Percentiles rank a stretch among this genome's conserved stretches.
Evolutionary conservation across 2,329 filamentous ascomycete genomes (phyloP).

Genomic region (Chrysosporium keratinophilum): DNA sequence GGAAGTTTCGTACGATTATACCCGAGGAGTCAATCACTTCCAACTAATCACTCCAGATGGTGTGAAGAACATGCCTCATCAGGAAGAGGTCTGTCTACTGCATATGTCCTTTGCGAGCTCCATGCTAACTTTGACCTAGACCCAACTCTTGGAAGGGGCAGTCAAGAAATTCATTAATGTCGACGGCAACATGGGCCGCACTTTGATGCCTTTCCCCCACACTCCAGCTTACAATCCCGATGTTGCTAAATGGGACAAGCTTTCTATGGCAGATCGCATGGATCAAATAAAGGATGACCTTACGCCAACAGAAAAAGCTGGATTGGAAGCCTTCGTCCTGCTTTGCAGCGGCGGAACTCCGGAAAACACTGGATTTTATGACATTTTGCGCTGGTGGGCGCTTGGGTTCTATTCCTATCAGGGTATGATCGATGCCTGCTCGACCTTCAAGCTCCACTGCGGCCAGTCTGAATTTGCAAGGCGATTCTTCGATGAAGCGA

Average conservation of each 20-base stretch:
- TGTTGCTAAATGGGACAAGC: slow-evolving; percentile 3
- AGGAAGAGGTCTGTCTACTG: not conserved
- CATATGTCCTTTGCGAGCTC: not conserved
- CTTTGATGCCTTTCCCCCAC: slow-evolving; percentile 3
- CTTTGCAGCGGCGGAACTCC: slow-evolving; percentile 4
- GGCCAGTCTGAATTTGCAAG: slow-evolving; percentile 6
- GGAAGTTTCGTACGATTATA: not conserved
- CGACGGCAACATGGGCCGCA: slow-evolving; percentile 2
- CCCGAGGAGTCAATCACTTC: slow-evolving; percentile 1
- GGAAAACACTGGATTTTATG: slow-evolving; percentile 5
- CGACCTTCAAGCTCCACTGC: slow-evolving; percentile 2
- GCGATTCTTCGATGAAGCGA: slow-evolving; percentile 6
- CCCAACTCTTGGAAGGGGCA: not conserved
- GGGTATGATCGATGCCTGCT: not conserved
- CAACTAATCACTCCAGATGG: slow-evolving; percentile 1
- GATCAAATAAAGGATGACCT: slow-evolving; percentile 4
- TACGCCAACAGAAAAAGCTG: slow-evolving; percentile 1
- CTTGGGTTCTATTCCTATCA: slow-evolving; percentile 2
- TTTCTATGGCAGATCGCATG: slow-evolving; percentile 7
- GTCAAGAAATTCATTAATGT: slow-evolving; percentile 5
- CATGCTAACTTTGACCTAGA: not conserved
- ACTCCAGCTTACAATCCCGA: slow-evolving; percentile 1
- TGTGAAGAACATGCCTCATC: not conserved
- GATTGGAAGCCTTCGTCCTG: not conserved
- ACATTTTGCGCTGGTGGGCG: slow-evolving; percentile 4